Conservation (phyloP, 495 filamentous ascomycete species). For the Margaritispora aquatica region DNA sequence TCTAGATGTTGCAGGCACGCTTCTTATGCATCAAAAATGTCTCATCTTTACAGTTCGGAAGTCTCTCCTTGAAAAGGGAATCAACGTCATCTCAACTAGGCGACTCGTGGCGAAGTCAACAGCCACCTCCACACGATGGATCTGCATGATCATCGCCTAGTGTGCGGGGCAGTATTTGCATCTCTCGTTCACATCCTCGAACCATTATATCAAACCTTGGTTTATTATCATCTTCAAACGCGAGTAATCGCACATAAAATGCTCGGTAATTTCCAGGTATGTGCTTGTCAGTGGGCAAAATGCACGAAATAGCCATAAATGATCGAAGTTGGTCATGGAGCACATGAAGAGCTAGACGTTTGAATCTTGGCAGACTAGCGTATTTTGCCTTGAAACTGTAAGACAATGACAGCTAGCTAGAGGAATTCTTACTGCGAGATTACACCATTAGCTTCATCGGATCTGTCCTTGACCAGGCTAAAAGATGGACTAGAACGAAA, state of each 20-base stretch:
- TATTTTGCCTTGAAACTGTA: neutral
- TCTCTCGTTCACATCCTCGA: no score
- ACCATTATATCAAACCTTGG: no score
- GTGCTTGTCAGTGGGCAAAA: no score
- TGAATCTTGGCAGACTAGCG: neutral
- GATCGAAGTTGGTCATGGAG: no score
- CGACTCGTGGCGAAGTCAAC: neutral
- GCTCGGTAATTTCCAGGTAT: no score
- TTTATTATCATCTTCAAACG: no score
- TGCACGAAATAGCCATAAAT: no score
- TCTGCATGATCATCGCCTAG: neutral
- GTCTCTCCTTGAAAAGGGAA: no score
- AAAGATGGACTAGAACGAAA: neutral
- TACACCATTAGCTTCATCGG: neutral
- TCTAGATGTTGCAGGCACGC: no score
- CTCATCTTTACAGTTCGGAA: no score
- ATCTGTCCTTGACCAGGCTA: neutral
- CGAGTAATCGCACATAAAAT: no score
- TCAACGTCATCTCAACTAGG: neutral
- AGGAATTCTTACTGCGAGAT: neutral
- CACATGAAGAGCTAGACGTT: neutral
- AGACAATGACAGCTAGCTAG: neutral
- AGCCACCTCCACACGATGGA: neutral
- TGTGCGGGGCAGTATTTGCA: neutral
- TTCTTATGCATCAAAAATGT: no score